Evolutionary conservation across 768 basidiomycete genomes (phyloP).

Genomic region (Auricularia sp.): DNA sequence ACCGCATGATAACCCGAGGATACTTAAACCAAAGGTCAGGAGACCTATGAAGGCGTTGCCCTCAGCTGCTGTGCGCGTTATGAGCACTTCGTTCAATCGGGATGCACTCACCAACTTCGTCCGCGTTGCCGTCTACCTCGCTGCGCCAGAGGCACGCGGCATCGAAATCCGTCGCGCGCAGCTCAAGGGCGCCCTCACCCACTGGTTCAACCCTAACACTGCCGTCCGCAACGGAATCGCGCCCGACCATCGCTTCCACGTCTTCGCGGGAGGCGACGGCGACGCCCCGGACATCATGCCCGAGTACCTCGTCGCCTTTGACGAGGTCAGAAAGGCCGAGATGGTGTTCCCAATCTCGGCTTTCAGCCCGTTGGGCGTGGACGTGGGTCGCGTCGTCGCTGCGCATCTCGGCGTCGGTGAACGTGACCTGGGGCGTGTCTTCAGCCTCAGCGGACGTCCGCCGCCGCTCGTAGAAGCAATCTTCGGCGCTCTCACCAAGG

Average conservation of each 20-base stretch:
- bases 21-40: not conserved
- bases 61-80: not conserved
- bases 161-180: too few relatives aligned
- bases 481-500: too few relatives aligned
- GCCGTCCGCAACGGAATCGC: too few relatives aligned
- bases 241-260: too few relatives aligned
- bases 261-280: too few relatives aligned
- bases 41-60: not conserved
- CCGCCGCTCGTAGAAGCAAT: not conserved
- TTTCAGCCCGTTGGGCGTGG: not conserved
- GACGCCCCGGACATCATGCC: not conserved
- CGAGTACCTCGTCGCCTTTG: not conserved
- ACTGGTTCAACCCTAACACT: too few relatives aligned
- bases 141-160: not conserved
- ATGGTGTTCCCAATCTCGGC: not conserved
- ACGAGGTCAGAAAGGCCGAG: not conserved
- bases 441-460: not conserved
- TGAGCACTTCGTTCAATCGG: not conserved
- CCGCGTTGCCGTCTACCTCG: not conserved
- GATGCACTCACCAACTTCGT: not conserved
- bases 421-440: not conserved
- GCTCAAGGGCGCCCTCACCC: too few relatives aligned
- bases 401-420: not conserved
- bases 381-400: not conserved
- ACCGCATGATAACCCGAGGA: not conserved